Evolutionary conservation across 495 filamentous ascomycete species (phyloP).

Genomic region (Emericellopsis terricola): DNA sequence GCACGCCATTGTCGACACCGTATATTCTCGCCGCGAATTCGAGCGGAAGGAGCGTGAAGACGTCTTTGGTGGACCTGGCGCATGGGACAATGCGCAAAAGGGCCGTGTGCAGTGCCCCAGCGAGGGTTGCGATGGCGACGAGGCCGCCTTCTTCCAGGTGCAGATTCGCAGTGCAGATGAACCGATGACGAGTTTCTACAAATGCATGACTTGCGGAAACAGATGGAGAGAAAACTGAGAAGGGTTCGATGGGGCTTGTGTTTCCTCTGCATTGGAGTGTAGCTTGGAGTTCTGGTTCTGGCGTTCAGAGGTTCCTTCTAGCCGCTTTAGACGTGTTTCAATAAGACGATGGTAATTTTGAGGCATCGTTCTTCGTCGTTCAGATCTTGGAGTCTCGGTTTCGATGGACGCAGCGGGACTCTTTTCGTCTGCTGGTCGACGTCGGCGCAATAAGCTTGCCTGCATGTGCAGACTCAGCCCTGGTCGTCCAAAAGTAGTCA

Average conservation of each 20-base stretch:
- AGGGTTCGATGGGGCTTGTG: slow-evolving; percentile 4
- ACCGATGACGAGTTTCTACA: slow-evolving; percentile 88
- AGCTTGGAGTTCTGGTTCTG: too few relatives aligned
- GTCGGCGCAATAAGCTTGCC: not conserved
- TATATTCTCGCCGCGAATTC: slow-evolving; percentile 59
- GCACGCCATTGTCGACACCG: slow-evolving; percentile 50
- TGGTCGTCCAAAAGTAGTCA: too few relatives aligned
- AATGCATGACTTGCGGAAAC: slow-evolving; percentile 6
- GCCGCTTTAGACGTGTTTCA: too few relatives aligned
- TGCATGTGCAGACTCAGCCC: too few relatives aligned
- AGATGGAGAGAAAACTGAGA: slow-evolving; percentile 4
- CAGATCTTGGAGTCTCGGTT: not conserved
- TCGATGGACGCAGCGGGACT: not conserved
- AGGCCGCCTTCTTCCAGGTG: slow-evolving; percentile 87
- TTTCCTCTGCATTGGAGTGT: slow-evolving; percentile 2
- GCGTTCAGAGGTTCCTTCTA: too few relatives aligned
- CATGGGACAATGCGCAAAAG: slow-evolving; percentile 83
- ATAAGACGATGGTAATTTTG: not conserved
- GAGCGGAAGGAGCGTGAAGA: slow-evolving; percentile 76
- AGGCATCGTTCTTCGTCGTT: slow-evolving; percentile 2
- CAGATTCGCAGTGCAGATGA: slow-evolving; percentile 98
- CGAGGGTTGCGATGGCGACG: slow-evolving; percentile 52
- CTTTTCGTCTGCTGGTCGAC: not conserved
- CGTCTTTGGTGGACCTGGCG: slow-evolving; percentile 70
- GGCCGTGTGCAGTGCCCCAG: slow-evolving; percentile 55